These are phyloP conservation scores for Verbena officinalis DNA, from an alignment of 257 asterid species.

Conservation along the genomic window DNA sequence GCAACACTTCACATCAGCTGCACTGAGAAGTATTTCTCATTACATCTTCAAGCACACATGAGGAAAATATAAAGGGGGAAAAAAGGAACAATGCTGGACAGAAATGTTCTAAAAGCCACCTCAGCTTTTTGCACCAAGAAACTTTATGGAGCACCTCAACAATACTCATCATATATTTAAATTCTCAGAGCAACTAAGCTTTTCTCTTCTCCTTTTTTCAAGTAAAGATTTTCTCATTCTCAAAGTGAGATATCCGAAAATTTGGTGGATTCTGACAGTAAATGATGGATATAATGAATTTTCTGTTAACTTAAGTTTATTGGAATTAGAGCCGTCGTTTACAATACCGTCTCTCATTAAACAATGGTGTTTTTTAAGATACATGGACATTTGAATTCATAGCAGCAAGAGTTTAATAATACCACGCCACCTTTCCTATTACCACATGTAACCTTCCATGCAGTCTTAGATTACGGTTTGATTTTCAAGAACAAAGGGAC, in stretches of 20 bases:
- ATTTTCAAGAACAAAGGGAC: background rate
- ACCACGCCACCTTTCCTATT: background rate
- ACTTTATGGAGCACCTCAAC: no score
- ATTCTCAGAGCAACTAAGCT: slow-evolving; percentile 15
- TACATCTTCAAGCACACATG: slow-evolving; percentile 30
- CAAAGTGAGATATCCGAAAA: background rate
- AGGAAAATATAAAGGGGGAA: slow-evolving; percentile 4
- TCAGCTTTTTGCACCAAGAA: no score
- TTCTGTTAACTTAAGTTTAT: slow-evolving; percentile 1
- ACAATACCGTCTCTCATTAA: background rate
- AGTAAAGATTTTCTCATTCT: background rate
- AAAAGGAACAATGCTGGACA: background rate
- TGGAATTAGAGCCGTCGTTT: background rate
- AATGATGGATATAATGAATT: slow-evolving; percentile 1
- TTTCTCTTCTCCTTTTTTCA: background rate
- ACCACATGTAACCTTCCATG: background rate
- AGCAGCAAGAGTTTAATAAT: background rate
- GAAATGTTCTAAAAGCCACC: slow-evolving; percentile 1
- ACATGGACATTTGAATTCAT: background rate
- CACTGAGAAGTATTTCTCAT: slow-evolving; percentile 62
- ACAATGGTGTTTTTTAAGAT: background rate
- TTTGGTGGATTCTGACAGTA: background rate
- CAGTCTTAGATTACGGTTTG: slow-evolving; percentile 8
- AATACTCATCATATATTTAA: no score
- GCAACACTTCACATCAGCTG: slow-evolving; percentile 90